These are phyloP conservation scores for Protomyces inouyei DNA, from an alignment of 1,139 yeast genomes.

Conservation along the genomic window DNA sequence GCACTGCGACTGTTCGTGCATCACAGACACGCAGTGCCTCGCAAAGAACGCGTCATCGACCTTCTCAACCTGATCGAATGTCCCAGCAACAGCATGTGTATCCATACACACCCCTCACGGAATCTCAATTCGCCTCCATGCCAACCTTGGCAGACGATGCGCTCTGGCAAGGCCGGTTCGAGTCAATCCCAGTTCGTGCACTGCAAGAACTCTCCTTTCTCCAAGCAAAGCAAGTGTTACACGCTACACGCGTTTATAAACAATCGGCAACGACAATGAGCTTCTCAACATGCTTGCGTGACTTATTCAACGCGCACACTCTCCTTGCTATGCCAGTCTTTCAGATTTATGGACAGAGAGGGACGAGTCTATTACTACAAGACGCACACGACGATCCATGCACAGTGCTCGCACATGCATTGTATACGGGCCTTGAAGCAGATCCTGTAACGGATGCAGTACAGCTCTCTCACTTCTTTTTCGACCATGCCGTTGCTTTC, in stretches of 20 bases:
- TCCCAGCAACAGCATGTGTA: background rate
- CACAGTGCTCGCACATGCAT: background rate
- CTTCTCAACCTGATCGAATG: background rate
- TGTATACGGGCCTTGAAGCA: background rate
- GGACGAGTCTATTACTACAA: background rate
- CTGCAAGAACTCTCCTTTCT: background rate
- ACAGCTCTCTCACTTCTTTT: conserved; percentile 1
- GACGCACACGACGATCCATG: conserved; percentile 8
- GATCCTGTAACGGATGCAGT: background rate
- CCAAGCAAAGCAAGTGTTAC: background rate
- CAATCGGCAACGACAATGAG: background rate
- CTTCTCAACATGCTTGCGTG: background rate
- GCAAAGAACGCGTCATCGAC: background rate
- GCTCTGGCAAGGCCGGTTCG: conserved; percentile 8
- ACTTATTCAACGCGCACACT: background rate
- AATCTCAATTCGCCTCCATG: background rate
- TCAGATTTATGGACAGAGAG: background rate
- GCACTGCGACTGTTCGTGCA: background rate
- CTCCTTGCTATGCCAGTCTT: background rate
- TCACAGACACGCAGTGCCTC: background rate
- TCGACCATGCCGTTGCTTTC: conserved; percentile 9
- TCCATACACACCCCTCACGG: background rate
- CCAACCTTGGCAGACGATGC: background rate
- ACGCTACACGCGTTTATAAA: background rate
- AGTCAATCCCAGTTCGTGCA: background rate